A percentile compares a stretch with the other conserved stretches of the same genome.
Evolutionary conservation across 2,329 filamentous ascomycete species (phyloP).

Genomic region (Aspergillus sp.): DNA sequence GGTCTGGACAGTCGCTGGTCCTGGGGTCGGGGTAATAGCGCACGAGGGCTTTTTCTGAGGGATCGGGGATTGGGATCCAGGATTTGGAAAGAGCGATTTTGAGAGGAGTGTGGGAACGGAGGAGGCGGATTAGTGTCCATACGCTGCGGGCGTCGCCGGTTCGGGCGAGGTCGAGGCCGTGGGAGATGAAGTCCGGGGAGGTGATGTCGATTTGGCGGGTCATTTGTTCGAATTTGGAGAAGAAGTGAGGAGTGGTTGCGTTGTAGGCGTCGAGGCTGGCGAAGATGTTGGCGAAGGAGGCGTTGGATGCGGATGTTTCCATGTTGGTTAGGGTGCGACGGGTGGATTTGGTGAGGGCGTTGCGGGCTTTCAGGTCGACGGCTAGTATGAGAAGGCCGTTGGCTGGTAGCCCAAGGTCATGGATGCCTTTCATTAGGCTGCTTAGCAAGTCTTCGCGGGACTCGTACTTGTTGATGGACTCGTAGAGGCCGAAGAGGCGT

Average conservation of each 20-base stretch:
- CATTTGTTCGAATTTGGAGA: constrained; percentile 33
- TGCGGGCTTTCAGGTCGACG: constrained; percentile 29
- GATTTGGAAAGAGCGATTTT: constrained; percentile 41
- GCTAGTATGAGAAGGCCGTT: constrained; percentile 33
- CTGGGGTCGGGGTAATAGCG: constrained; percentile 27
- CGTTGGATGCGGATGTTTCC: constrained; percentile 27
- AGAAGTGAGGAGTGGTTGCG: constrained; percentile 28
- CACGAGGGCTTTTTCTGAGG: constrained; percentile 29
- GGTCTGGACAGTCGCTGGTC: constrained; percentile 30
- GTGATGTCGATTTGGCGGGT: constrained; percentile 39
- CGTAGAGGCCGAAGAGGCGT: constrained; percentile 33
- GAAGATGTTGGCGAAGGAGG: constrained; percentile 33
- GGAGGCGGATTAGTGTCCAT: constrained; percentile 36
- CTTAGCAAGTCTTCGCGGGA: constrained; percentile 27
- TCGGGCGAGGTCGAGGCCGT: constrained; percentile 34
- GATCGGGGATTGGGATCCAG: constrained; percentile 27
- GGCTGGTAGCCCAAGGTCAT: constrained; percentile 33
- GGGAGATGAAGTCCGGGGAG: constrained; percentile 32
- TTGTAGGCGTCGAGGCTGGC: constrained; percentile 29
- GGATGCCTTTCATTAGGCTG: constrained; percentile 31
- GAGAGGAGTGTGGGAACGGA: constrained; percentile 40
- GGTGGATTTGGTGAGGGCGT: constrained; percentile 25
- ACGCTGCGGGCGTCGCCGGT: constrained; percentile 30
- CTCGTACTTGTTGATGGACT: constrained; percentile 18
- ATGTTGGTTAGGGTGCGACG: constrained; percentile 28